These are phyloP conservation scores for Xylariaceae sp. DNA, from an alignment of 2,329 filamentous ascomycete genomes.

Conservation along the genomic window DNA sequence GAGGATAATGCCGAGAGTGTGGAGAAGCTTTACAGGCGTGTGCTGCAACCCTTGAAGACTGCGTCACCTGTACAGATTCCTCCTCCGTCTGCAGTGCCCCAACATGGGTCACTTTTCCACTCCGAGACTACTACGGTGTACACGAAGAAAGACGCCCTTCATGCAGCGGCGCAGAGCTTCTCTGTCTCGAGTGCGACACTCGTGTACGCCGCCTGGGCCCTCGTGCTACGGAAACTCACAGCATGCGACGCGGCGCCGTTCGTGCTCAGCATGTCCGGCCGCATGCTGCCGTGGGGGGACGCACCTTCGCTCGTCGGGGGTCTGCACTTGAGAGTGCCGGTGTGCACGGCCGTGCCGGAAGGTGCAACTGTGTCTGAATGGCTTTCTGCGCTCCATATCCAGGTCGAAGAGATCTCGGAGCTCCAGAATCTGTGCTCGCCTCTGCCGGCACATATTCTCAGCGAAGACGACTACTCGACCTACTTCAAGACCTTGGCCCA, in stretches of 20 bases:
- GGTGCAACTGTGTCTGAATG: not conserved
- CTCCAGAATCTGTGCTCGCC: not conserved
- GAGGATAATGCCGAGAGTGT: not conserved
- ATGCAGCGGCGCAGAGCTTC: not conserved
- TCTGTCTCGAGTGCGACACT: not conserved
- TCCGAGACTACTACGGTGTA: not conserved
- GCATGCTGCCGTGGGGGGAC: slow-evolving; percentile 1
- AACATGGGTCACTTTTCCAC: not conserved
- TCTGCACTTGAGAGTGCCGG: not conserved
- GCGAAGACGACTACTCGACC: not conserved
- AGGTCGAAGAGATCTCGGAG: not conserved
- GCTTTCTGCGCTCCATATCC: not conserved
- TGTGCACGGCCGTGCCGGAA: not conserved
- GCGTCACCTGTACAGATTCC: not conserved
- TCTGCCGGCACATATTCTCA: not conserved
- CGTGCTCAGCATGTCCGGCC: slow-evolving; percentile 1
- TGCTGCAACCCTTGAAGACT: not conserved
- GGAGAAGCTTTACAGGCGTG: not conserved
- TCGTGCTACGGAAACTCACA: not conserved
- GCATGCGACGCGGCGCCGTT: not conserved
- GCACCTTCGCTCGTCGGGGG: slow-evolving; percentile 1
- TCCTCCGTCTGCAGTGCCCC: not conserved
- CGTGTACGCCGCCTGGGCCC: not conserved
- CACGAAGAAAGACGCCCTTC: not conserved
- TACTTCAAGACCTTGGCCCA: slow-evolving; percentile 2